These are phyloP conservation scores for Solanum bulbocastanum DNA, from an alignment of 257 asterid genomes.

Conservation along the genomic window DNA sequence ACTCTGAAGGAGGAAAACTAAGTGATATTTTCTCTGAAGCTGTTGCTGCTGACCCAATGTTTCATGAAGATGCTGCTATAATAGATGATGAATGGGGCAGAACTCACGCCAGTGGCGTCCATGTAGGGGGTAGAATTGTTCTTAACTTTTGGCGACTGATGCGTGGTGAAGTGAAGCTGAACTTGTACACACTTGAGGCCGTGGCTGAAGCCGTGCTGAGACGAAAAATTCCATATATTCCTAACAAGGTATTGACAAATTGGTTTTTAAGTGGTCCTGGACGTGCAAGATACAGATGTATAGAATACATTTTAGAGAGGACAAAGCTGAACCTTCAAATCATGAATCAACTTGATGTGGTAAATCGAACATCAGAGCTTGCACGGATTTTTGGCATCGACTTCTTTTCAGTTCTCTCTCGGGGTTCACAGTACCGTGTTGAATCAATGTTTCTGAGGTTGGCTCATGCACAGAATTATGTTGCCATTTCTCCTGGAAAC, in stretches of 20 bases:
- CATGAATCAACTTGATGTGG: slow-evolving; percentile 79
- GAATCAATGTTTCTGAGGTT: slow-evolving; percentile 90
- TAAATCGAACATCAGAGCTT: slow-evolving; percentile 95
- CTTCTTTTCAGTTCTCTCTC: slow-evolving; percentile 86
- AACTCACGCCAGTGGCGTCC: slow-evolving; percentile 94
- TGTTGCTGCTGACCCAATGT: slow-evolving; percentile 28
- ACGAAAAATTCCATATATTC: slow-evolving; percentile 66
- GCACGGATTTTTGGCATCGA: slow-evolving; percentile 97
- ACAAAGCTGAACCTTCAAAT: slow-evolving; percentile 77
- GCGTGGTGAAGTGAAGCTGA: slow-evolving; percentile 87
- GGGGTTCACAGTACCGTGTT: slow-evolving; percentile 97
- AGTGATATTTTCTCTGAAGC: slow-evolving; percentile 34
- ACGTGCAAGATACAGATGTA: slow-evolving; percentile 65
- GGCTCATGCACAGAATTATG: slow-evolving; percentile 87
- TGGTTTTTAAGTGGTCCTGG: slow-evolving; percentile 95
- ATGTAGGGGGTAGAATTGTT: slow-evolving; percentile 91
- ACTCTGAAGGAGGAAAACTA: slow-evolving; percentile 26
- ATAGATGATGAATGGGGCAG: slow-evolving; percentile 98
- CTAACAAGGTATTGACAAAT: slow-evolving; percentile 53
- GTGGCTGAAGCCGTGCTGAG: slow-evolving; percentile 86
- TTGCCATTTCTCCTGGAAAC: slow-evolving; percentile 91
- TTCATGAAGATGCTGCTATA: slow-evolving; percentile 32
- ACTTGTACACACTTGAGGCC: slow-evolving; percentile 72
- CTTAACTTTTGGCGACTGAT: slow-evolving; percentile 90
- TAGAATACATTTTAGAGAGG: slow-evolving; percentile 56